Evolutionary conservation across 495 filamentous ascomycete genomes (phyloP), one percentile per base, ranked within the genome.

Genomic region (Niebla homalea): DNA sequence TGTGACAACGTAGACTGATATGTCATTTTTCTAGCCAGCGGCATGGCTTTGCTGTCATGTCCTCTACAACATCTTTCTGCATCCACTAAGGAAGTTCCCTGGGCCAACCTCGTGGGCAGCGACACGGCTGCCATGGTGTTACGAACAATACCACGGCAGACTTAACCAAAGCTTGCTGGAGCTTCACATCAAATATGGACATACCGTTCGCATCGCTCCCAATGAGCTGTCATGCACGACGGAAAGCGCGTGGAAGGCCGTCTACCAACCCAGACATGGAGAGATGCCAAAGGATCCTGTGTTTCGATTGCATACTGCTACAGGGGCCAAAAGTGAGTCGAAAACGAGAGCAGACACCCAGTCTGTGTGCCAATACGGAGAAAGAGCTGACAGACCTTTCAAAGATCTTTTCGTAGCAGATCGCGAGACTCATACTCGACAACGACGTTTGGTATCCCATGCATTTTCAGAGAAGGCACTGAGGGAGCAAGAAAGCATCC

Each of bases 121-220:
- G 18, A 44, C 45, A 38, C 39, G 53, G 5, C 18, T 59, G 4
- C 49, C 45, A 2, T 53, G 48, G 18, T 21, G 50, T 20, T 29
- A 35, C 23, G 45, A 26, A 11, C 41, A 35, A 36, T 32, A 39
- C 42, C 20, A 19, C 3, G 57, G 57, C 6, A 25, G 43, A 2
- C 20, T 59, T 4, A 44, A 41, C 8, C 23, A 21, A 20, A 25
- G 23, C 6, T 26, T 53, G 19, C 20, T 38, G 41, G 29, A 32
- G 8, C 44, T 59, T 8, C 66, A 70, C 38, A 55, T 60, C 2
- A 67, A 67, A 36, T 76, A 75, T 52, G 73, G 70, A 0, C 56
- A 66, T 7, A 54, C 76, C 16, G 62, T 77, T 43, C 70, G 77
- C 20, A 63, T 74, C 44, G 70, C 70, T 5, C 77, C 76, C n/a